Percentiles rank a stretch among this genome's conserved stretches.
Evolutionary conservation across 2,329 filamentous ascomycete genomes (phyloP).

Genomic region (Paecilomyces sp.): DNA sequence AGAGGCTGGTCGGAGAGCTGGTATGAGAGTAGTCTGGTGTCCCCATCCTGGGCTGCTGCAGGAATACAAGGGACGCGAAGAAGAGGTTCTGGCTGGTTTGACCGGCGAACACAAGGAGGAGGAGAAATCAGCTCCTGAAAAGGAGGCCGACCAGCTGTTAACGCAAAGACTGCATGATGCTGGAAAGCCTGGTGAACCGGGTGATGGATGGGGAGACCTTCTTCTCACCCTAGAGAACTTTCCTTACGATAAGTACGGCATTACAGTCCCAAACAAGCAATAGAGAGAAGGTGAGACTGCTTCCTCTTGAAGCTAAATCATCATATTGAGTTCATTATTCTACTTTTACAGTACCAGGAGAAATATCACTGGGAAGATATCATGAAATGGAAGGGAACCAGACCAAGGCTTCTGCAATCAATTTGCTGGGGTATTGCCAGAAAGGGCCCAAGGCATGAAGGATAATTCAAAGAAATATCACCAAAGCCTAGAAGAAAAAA

Average conservation of each 20-base stretch:
- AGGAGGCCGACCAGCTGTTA: slow-evolving; percentile 32
- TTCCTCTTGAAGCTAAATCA: not conserved
- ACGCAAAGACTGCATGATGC: slow-evolving; percentile 30
- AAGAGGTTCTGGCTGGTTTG: slow-evolving; percentile 73
- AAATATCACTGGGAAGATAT: not conserved
- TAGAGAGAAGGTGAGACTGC: not conserved
- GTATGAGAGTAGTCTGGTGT: slow-evolving; percentile 91
- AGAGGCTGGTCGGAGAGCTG: slow-evolving; percentile 80
- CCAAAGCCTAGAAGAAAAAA: not conserved
- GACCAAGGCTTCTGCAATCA: not conserved
- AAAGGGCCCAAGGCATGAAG: not conserved
- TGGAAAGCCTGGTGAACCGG: slow-evolving; percentile 47
- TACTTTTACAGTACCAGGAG: not conserved
- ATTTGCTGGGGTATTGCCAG: not conserved
- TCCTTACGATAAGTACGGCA: slow-evolving; percentile 54
- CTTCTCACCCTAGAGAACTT: slow-evolving; percentile 51
- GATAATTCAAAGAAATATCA: not conserved
- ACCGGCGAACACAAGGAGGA: slow-evolving; percentile 62
- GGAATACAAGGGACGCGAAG: slow-evolving; percentile 70
- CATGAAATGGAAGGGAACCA: not conserved
- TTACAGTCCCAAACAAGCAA: slow-evolving; percentile 24
- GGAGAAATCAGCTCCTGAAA: slow-evolving; percentile 34
- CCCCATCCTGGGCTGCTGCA: slow-evolving; percentile 72
- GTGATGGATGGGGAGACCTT: slow-evolving; percentile 54
- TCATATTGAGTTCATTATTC: not conserved